A percentile compares a stretch with the other conserved stretches of the same genome.
Evolutionary conservation across 331 rosid genomes (phyloP).

Genomic region (Phaseolus coccineus): DNA sequence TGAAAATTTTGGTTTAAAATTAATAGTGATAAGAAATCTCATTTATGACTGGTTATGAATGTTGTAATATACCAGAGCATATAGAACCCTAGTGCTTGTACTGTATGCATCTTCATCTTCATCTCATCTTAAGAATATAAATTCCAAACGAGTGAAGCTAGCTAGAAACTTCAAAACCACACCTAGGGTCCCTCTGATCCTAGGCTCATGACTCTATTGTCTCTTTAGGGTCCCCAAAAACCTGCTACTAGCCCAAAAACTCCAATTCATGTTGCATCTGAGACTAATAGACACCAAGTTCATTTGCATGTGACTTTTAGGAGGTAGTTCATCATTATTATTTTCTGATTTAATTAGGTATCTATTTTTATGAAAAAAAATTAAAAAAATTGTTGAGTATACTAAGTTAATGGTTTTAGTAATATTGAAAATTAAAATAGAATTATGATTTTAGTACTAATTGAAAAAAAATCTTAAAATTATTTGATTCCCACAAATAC

Average conservation of each 20-base stretch:
- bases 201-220: background rate
- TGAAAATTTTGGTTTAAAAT: too few species aligned
- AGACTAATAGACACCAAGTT: background rate
- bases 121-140: background rate
- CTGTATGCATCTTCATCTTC: background rate
- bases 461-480: too few species aligned
- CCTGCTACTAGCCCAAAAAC: background rate
- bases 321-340: background rate
- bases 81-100: background rate
- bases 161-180: background rate
- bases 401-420: too few species aligned
- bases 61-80: background rate
- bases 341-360: background rate
- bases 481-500: too few species aligned
- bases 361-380: background rate
- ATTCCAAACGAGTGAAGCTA: background rate
- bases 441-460: too few species aligned
- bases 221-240: slow-evolving; percentile 1
- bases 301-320: background rate
- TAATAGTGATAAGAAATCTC: too few species aligned
- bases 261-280: background rate
- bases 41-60: too few species aligned
- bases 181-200: background rate
- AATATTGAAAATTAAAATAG: too few species aligned
- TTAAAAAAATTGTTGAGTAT: too few species aligned